Conservation (phyloP, 1,284 basidiomycete species). For the Vanrija humicola region DNA sequence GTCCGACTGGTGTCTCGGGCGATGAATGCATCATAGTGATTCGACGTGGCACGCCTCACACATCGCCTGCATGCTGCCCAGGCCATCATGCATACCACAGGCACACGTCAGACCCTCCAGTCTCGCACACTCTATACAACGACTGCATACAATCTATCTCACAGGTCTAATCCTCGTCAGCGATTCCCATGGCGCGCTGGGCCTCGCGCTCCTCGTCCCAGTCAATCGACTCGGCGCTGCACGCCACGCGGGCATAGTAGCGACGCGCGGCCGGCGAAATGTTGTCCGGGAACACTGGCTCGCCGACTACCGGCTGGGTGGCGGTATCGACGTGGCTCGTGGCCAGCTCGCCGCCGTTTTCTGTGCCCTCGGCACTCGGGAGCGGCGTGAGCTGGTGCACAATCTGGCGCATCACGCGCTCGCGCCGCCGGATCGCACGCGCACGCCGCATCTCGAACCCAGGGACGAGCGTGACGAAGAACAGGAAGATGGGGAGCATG, state of each 20-base stretch:
- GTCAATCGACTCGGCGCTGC: slow-evolving; percentile 38
- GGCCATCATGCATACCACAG: no score
- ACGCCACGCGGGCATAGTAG: slow-evolving; percentile 37
- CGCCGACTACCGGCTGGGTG: not conserved
- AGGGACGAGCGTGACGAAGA: slow-evolving; percentile 43
- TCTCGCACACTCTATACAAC: not conserved
- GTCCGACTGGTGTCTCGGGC: no score
- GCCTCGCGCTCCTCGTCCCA: slow-evolving; percentile 48
- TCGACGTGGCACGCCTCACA: no score
- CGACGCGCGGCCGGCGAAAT: slow-evolving; percentile 23
- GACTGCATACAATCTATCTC: slow-evolving; percentile 4
- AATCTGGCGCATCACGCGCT: slow-evolving; percentile 35
- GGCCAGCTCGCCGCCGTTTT: no score
- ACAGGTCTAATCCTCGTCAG: slow-evolving; percentile 28
- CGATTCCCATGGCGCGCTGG: slow-evolving; percentile 37
- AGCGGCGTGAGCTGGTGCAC: slow-evolving; percentile 20
- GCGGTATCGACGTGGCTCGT: no score
- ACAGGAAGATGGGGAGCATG: slow-evolving; percentile 36
- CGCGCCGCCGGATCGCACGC: slow-evolving; percentile 33
- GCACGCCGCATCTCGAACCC: slow-evolving; percentile 34
- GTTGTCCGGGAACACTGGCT: slow-evolving; percentile 25
- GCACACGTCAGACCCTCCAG: no score
- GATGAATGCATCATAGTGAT: no score
- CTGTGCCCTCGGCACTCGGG: no score
- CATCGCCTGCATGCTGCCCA: no score